Conservation (phyloP, 768 basidiomycete genomes). For the Leccinum uliginosum region DNA sequence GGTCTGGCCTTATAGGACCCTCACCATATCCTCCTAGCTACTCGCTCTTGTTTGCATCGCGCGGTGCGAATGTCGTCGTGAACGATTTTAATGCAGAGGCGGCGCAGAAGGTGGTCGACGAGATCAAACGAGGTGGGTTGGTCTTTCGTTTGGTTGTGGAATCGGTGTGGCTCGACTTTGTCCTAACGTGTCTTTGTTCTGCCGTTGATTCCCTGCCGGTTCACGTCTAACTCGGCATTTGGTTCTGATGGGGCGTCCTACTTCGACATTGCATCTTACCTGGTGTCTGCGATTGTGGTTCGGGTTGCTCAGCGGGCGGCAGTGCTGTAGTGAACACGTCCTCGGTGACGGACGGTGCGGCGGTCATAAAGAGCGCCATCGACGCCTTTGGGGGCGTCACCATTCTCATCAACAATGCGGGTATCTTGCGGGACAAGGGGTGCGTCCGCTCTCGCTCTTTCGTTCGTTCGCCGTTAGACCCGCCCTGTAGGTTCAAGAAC, state of each 20-base stretch:
- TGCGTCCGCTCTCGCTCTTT: slow-evolving; percentile 26
- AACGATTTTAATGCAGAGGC: slow-evolving; percentile 89
- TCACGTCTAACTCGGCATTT: background rate
- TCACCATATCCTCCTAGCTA: slow-evolving; percentile 50
- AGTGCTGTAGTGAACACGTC: slow-evolving; percentile 85
- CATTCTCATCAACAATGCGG: slow-evolving; percentile 96
- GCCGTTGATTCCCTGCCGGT: too few species aligned
- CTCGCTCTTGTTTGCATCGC: slow-evolving; percentile 84
- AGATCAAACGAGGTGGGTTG: slow-evolving; percentile 71
- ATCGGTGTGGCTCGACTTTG: background rate
- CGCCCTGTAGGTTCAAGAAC: slow-evolving; percentile 80
- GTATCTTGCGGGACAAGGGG: slow-evolving; percentile 82
- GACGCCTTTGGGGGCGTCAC: slow-evolving; percentile 80
- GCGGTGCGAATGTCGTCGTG: slow-evolving; percentile 91
- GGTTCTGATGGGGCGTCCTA: background rate
- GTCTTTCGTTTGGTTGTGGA: background rate
- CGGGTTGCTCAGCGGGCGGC: slow-evolving; percentile 64
- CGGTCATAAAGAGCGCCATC: slow-evolving; percentile 82
- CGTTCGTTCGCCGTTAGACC: background rate
- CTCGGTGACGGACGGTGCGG: slow-evolving; percentile 79
- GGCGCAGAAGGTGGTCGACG: slow-evolving; percentile 88
- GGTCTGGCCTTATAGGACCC: background rate
- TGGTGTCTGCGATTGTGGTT: background rate
- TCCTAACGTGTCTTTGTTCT: background rate
- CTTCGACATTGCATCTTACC: too few species aligned